These are phyloP conservation scores for Candida sanyaensis DNA, from an alignment of 1,139 yeast species.

Conservation along the genomic window DNA sequence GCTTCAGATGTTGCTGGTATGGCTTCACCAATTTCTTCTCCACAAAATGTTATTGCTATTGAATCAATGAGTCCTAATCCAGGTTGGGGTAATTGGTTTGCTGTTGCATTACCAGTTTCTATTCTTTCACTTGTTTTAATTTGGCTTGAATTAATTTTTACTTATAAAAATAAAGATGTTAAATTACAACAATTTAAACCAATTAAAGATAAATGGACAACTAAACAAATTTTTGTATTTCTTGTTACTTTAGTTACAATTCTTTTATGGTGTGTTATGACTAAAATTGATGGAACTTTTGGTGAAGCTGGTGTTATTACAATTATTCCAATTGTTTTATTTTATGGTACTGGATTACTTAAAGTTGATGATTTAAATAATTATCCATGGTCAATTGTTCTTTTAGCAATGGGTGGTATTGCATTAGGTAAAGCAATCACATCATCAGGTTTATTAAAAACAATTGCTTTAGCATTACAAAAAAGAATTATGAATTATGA, in stretches of 20 bases:
- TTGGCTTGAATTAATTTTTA: conserved; percentile 69
- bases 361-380: conserved; percentile 87
- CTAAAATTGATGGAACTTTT: conserved; percentile 61
- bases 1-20: conserved; percentile 94
- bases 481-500: conserved; percentile 58
- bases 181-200: conserved; percentile 61
- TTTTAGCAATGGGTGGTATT: conserved; percentile 95
- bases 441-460: conserved; percentile 79
- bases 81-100: conserved; percentile 95
- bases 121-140: conserved; percentile 59
- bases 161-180: conserved; percentile 58
- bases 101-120: conserved; percentile 79
- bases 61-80: conserved; percentile 88
- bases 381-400: conserved; percentile 91
- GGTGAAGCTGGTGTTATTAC: conserved; percentile 94
- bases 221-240: conserved; percentile 71
- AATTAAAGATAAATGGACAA: conserved; percentile 67
- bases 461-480: conserved; percentile 74
- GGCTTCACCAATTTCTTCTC: conserved; percentile 96
- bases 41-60: conserved; percentile 89
- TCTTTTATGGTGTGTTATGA: conserved; percentile 79
- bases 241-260: conserved; percentile 71
- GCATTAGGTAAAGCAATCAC: conserved; percentile 92
- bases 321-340: conserved; percentile 75
- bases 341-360: conserved; percentile 85